These are phyloP conservation scores for Avena eriantha DNA, from an alignment of 176 grass and related monocot genomes.

Conservation along the genomic window DNA sequence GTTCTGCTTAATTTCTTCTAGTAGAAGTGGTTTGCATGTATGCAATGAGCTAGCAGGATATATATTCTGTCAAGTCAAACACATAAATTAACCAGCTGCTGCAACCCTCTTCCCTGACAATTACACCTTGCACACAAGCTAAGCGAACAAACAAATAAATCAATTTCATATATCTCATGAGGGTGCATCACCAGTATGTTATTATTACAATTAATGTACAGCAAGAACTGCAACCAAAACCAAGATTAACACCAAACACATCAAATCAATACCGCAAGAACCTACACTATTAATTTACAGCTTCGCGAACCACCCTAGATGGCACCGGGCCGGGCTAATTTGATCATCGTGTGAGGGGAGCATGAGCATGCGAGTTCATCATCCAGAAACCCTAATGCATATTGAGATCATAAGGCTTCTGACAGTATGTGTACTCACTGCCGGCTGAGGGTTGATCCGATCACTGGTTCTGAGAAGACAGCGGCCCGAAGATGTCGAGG, in stretches of 20 bases:
- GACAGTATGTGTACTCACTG: neutral
- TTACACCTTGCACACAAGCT: neutral
- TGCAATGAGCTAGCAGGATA: neutral
- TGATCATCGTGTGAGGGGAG: neutral
- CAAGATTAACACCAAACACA: conserved; percentile 9
- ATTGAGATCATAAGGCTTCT: neutral
- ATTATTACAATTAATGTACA: conserved; percentile 33
- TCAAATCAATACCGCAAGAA: conserved; percentile 7
- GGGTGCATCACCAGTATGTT: neutral
- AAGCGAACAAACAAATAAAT: conserved; percentile 18
- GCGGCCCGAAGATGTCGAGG: conserved; percentile 74
- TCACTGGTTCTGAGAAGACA: conserved; percentile 61
- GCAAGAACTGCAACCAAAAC: conserved; percentile 30
- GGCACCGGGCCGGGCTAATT: neutral
- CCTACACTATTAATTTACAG: conserved; percentile 22
- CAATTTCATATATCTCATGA: conserved; percentile 23
- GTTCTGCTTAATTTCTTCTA: neutral
- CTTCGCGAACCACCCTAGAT: neutral
- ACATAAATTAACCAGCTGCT: neutral
- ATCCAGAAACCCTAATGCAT: conserved; percentile 17
- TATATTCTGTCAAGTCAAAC: neutral
- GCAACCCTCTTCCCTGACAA: neutral
- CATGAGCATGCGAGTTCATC: neutral
- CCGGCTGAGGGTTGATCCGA: neutral
- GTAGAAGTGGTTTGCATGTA: conserved; percentile 34